Evolutionary conservation across 1,139 yeast genomes (phyloP).

Genomic region (Hansenula sp.): DNA sequence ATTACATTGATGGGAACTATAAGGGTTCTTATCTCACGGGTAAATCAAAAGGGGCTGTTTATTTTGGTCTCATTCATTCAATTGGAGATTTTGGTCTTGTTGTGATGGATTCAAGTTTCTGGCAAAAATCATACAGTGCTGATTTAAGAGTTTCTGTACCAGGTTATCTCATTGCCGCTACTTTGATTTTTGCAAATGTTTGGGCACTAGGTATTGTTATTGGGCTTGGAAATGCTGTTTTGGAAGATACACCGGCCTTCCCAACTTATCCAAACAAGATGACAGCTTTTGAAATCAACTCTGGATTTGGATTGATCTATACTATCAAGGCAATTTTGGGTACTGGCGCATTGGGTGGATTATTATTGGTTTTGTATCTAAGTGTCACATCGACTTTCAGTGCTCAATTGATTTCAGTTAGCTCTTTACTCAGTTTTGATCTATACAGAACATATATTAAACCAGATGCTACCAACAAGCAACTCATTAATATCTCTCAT

Average conservation of each 20-base stretch:
- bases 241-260: constrained; percentile 41
- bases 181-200: constrained; percentile 30
- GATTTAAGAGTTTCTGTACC: constrained; percentile 33
- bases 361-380: constrained; percentile 42
- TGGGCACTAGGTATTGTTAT: constrained; percentile 34
- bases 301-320: constrained; percentile 46
- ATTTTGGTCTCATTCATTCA: constrained; percentile 44
- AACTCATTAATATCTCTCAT: constrained; percentile 41
- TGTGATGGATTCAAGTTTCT: constrained; percentile 47
- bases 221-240: constrained; percentile 43
- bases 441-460: constrained; percentile 43
- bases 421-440: constrained; percentile 45
- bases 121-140: constrained; percentile 37
- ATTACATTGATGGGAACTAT: constrained; percentile 28
- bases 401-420: constrained; percentile 47
- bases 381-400: constrained; percentile 51
- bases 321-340: constrained; percentile 47
- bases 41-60: constrained; percentile 38
- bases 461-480: constrained; percentile 43
- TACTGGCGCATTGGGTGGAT: constrained; percentile 43
- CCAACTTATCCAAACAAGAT: constrained; percentile 42
- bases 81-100: constrained; percentile 49
- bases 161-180: constrained; percentile 34
- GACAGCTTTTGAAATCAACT: constrained; percentile 38
- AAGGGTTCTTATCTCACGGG: constrained; percentile 33